Percentiles rank a stretch among this genome's conserved stretches.
These are phyloP conservation scores for Pseudofabraea citricarpa DNA, from an alignment of 2,329 filamentous ascomycete species.

Conservation along the genomic window DNA sequence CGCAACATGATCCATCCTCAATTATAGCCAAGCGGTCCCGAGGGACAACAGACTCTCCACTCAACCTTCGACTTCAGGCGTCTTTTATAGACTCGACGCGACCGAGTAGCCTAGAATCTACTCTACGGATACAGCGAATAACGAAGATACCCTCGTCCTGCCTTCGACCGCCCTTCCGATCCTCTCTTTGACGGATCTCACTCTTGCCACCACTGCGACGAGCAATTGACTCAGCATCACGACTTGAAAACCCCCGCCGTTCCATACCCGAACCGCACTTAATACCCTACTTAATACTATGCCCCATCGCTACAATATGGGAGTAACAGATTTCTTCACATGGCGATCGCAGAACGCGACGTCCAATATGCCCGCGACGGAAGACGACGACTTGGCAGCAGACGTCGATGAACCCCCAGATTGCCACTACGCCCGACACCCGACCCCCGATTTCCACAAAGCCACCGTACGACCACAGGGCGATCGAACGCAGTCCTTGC, in stretches of 20 bases:
- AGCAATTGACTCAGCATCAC: no score
- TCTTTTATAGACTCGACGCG: constrained; percentile 9
- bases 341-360: constrained; percentile 39
- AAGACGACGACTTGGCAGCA: constrained; percentile 61
- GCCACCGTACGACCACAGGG: constrained; percentile 38
- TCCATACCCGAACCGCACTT: background rate
- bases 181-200: no score
- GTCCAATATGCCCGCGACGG: constrained; percentile 23
- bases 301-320: constrained; percentile 18
- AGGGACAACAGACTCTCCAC: constrained; percentile 35
- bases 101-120: no score
- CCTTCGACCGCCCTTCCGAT: no score
- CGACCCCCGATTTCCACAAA: constrained; percentile 25
- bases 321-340: constrained; percentile 34
- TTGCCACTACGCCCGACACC: constrained; percentile 15
- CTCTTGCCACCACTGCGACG: no score
- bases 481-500: constrained; percentile 69
- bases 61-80: constrained; percentile 11
- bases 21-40: constrained; percentile 39
- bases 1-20: constrained; percentile 22
- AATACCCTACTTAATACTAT: constrained; percentile 4
- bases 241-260: no score
- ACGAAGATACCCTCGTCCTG: no score
- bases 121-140: no score
- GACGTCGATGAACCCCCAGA: constrained; percentile 92